Evolutionary conservation across 2,329 filamentous ascomycete genomes (phyloP), one percentile per base, ranked within the genome.

Genomic region (Oidium heveae): DNA sequence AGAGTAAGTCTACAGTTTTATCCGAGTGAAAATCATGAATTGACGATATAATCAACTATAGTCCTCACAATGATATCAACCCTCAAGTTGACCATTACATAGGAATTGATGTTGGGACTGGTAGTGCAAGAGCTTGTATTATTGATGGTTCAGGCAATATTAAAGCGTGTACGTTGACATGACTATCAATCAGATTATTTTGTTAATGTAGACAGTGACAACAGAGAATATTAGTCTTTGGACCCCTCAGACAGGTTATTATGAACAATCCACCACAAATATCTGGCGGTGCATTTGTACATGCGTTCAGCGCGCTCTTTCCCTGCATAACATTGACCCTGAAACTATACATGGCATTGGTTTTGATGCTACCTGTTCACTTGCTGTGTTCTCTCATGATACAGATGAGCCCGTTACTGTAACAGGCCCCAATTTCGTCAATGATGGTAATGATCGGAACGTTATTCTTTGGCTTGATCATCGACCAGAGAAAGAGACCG

Each of bases 391-490:
- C 69, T 76, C 81, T 55, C 73, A 84, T 64, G 86, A 94, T 62
- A 94, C 86, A 4, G 84, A 94, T 66, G 84, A 94, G 68, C 91
- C 91, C 1, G 74, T 95, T 51, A 75, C 83, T n/a, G 86, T 98
- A 22, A 94, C 88, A 1, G 86, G 85, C 0, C 88, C 87, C 2
- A 78, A 84, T 61, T 96, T 94, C 63, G 76, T 84, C 61, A 80
- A 83, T 61, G 76, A 81, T 60, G 80, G 79, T 55, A 83, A 88
- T 61, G 86, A 94, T 66, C 84, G 87, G 61, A 98, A 98, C 65
- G 84, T 98, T 62, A 87, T 98, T 56, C 74, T 98, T 24, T 98
- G 91, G 91, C 82, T 98, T 55, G 91, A 98, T 68, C 91, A 98
- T 68, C 80, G 91, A 41, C 86, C 91, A 0, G 78, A 91, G 15